Percentiles rank a stretch among this genome's conserved stretches.
These are phyloP conservation scores for Taphrina wiesneri DNA, from an alignment of 1,139 yeast species.

Conservation along the genomic window DNA sequence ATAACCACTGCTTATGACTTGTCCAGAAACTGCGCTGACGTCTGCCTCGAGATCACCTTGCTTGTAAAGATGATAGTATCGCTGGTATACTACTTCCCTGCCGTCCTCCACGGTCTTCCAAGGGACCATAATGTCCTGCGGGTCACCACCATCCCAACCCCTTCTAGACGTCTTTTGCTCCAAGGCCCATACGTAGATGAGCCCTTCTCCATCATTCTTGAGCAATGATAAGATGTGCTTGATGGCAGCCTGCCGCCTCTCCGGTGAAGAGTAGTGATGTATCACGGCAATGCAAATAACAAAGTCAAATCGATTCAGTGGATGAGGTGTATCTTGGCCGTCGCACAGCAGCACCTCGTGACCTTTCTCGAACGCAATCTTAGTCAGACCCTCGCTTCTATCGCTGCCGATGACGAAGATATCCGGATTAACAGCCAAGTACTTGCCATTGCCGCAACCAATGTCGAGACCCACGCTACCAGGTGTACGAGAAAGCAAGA, in stretches of 20 bases:
- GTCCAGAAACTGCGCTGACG: slow-evolving; percentile 66
- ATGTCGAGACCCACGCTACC: slow-evolving; percentile 60
- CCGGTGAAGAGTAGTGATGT: slow-evolving; percentile 87
- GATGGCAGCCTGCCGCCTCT: slow-evolving; percentile 75
- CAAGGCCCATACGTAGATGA: slow-evolving; percentile 93
- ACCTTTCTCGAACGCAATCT: slow-evolving; percentile 58
- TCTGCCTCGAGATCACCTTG: slow-evolving; percentile 78
- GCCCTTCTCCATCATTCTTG: slow-evolving; percentile 52
- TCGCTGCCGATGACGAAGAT: slow-evolving; percentile 79
- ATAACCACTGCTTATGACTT: slow-evolving; percentile 70
- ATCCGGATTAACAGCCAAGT: slow-evolving; percentile 67
- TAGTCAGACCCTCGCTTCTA: slow-evolving; percentile 64
- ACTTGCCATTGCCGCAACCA: slow-evolving; percentile 97
- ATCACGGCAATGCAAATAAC: slow-evolving; percentile 95
- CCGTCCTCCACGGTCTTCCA: slow-evolving; percentile 60
- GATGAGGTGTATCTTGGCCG: slow-evolving; percentile 72
- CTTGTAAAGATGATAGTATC: slow-evolving; percentile 84
- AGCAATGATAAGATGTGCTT: slow-evolving; percentile 63
- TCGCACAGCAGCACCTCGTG: slow-evolving; percentile 69
- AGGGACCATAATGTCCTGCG: slow-evolving; percentile 91
- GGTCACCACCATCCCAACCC: slow-evolving; percentile 86
- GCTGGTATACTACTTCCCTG: slow-evolving; percentile 59
- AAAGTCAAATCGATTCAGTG: slow-evolving; percentile 65
- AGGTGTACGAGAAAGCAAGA: slow-evolving; percentile 50
- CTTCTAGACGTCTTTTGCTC: slow-evolving; percentile 85